Percentiles rank a stretch among this genome's conserved stretches.
Evolutionary conservation across 371 early-diverging fungal species (phyloP).

Genomic region (Coemansia sp.): DNA sequence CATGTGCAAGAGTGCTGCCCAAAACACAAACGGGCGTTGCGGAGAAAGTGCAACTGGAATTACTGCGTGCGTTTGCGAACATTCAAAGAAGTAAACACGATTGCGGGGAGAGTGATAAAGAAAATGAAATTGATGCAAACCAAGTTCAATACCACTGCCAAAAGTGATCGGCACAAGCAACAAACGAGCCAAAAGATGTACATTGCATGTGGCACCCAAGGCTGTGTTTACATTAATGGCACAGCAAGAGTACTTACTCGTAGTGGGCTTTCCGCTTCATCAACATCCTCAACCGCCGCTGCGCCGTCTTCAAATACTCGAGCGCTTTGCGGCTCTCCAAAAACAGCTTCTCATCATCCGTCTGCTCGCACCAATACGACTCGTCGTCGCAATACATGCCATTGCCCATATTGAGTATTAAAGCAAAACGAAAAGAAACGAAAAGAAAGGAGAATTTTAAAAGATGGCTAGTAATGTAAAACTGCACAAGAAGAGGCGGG

Average conservation of each 20-base stretch:
- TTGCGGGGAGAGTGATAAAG: not conserved
- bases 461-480: conserved; percentile 2
- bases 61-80: too few relatives aligned
- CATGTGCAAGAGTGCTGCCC: not conserved
- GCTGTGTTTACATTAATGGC: not conserved
- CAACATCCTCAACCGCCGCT: conserved; percentile 27
- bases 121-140: not conserved
- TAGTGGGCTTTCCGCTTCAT: conserved; percentile 19
- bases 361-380: conserved; percentile 14
- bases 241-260: conserved; percentile 27
- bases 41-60: too few relatives aligned
- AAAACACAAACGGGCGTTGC: too few relatives aligned
- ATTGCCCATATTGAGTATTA: conserved; percentile 27
- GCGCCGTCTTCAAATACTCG: conserved; percentile 22
- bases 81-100: too few relatives aligned
- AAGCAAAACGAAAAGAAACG: not conserved
- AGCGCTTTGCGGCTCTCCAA: conserved; percentile 30
- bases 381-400: conserved; percentile 40
- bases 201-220: not conserved
- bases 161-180: not conserved
- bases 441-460: not conserved
- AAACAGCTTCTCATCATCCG: conserved; percentile 25
- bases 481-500: conserved; percentile 5
- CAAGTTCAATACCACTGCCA: too few relatives aligned
- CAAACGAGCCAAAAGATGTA: not conserved